These are phyloP conservation scores for Penicillium silybi DNA, from an alignment of 495 filamentous ascomycete species.

Conservation along the genomic window DNA sequence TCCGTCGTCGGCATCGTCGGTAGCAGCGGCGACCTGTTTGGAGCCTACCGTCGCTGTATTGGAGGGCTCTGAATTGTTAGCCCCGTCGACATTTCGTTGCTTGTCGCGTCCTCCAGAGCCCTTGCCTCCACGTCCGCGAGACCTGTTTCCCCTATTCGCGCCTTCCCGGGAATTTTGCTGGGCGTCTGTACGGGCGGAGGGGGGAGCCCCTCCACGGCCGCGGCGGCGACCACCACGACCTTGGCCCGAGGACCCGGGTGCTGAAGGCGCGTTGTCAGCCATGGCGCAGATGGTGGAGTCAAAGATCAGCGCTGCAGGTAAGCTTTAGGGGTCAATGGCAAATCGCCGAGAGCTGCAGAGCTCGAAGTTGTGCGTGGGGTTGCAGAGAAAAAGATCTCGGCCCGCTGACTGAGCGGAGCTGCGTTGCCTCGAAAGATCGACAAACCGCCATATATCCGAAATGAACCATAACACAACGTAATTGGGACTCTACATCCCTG, in stretches of 20 bases:
- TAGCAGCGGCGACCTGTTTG: conserved; percentile 24
- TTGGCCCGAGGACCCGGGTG: conserved; percentile 28
- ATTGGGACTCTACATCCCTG: background rate
- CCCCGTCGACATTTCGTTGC: conserved; percentile 17
- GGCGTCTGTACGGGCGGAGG: conserved; percentile 22
- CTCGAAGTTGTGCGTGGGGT: conserved; percentile 14
- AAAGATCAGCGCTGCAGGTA: conserved; percentile 1
- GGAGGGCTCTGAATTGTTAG: conserved; percentile 5
- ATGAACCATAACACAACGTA: background rate
- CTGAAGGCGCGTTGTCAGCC: conserved; percentile 34
- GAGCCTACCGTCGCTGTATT: conserved; percentile 6
- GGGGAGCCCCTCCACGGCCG: conserved; percentile 35
- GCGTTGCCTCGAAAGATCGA: background rate
- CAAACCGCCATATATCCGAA: background rate
- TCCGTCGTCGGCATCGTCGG: conserved; percentile 59
- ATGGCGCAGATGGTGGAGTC: conserved; percentile 19
- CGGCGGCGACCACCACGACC: conserved; percentile 40
- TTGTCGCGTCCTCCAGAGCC: conserved; percentile 30
- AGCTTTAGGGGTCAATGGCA: conserved; percentile 7
- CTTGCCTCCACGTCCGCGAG: conserved; percentile 33
- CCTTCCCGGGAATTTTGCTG: conserved; percentile 21
- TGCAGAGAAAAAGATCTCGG: conserved; percentile 20
- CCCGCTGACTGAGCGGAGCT: conserved; percentile 25
- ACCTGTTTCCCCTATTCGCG: conserved; percentile 19
- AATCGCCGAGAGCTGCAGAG: conserved; percentile 9